Conservation (phyloP, 805 yeast species). For the Saturnispora sekii region DNA sequence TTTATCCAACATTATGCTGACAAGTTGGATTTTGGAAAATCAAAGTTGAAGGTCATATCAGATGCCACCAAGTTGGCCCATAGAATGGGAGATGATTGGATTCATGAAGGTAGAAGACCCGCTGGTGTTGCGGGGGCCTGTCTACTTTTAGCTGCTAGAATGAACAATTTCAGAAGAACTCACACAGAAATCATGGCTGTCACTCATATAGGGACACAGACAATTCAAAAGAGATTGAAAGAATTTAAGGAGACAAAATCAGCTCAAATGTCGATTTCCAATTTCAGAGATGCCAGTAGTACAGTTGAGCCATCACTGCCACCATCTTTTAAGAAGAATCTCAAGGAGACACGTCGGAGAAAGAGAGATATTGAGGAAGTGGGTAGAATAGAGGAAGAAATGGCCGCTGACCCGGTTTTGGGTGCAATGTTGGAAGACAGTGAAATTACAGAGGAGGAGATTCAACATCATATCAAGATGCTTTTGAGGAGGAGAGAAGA, state of each 20-base stretch:
- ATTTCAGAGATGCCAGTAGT: conserved; percentile 46
- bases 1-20: conserved; percentile 93
- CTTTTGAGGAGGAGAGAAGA: conserved; percentile 22
- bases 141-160: conserved; percentile 83
- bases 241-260: conserved; percentile 78
- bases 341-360: conserved; percentile 36
- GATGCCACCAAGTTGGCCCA: conserved; percentile 85
- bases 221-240: conserved; percentile 79
- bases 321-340: conserved; percentile 67
- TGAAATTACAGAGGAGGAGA: conserved; percentile 36
- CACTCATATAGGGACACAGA: conserved; percentile 90
- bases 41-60: conserved; percentile 61
- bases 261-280: conserved; percentile 60
- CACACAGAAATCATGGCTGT: conserved; percentile 92
- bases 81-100: conserved; percentile 93
- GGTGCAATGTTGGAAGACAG: conserved; percentile 36
- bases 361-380: conserved; percentile 22
- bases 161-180: conserved; percentile 89
- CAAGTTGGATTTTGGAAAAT: conserved; percentile 69
- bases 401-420: conserved; percentile 34
- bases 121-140: conserved; percentile 99
- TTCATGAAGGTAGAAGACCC: conserved; percentile 92
- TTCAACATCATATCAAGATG: conserved; percentile 26
- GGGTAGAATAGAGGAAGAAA: conserved; percentile 31
- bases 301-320: conserved; percentile 51